phyloP scores from a whole-genome alignment of 495 filamentous ascomycete genomes.

The Lasiosphaeria hispida region DNA sequence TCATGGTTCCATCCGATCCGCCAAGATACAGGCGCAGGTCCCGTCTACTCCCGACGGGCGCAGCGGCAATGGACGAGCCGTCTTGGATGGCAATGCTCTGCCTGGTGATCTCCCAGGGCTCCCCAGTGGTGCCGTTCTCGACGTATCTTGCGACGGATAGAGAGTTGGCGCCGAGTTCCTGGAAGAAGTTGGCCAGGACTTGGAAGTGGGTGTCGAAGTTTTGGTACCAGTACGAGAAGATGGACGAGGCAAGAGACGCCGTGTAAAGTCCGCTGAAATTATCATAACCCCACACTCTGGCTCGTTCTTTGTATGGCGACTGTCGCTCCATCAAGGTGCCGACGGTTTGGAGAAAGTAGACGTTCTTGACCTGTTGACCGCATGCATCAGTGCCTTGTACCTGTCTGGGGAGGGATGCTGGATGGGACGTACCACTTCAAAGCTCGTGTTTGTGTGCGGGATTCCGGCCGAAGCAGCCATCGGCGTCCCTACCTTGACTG shows the following conservation, averaged over 20 bases:
- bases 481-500: background rate
- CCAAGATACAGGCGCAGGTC: slow-evolving; percentile 17
- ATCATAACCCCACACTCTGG: slow-evolving; percentile 9
- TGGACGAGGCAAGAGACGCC: slow-evolving; percentile 7
- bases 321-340: slow-evolving; percentile 11
- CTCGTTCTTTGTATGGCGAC: slow-evolving; percentile 13
- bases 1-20: slow-evolving; percentile 9
- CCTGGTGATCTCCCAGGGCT: slow-evolving; percentile 3
- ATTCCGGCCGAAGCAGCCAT: slow-evolving; percentile 3
- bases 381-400: background rate
- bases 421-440: slow-evolving; percentile 2
- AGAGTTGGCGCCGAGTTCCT: slow-evolving; percentile 14
- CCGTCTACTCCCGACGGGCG: slow-evolving; percentile 2
- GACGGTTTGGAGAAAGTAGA: slow-evolving; percentile 5
- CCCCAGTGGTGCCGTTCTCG: background rate
- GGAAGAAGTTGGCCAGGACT: slow-evolving; percentile 16
- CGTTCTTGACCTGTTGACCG: slow-evolving; percentile 4
- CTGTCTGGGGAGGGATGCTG: background rate
- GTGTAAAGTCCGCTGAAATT: slow-evolving; percentile 14
- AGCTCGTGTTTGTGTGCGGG: slow-evolving; percentile 12
- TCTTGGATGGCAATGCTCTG: slow-evolving; percentile 13
- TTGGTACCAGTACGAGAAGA: slow-evolving; percentile 19
- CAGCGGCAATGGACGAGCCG: slow-evolving; percentile 13
- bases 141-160: slow-evolving; percentile 7
- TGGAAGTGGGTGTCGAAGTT: background rate